Evolutionary conservation across 345 rosid species (phyloP).

Genomic region (Boechera divaricarpa): DNA sequence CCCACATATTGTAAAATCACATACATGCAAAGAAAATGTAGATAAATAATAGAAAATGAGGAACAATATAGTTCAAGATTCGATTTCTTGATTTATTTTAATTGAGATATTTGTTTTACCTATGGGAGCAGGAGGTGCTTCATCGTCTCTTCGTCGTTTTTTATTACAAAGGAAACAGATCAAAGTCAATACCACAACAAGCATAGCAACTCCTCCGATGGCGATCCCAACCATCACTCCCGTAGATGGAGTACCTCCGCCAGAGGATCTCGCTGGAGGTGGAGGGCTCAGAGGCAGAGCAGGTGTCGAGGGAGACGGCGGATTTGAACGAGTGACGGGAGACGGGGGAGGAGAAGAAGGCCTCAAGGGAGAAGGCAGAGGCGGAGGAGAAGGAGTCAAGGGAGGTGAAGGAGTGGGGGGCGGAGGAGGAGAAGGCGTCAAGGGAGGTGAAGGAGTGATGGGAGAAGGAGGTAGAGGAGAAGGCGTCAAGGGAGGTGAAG

Average conservation of each 20-base stretch:
- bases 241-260: slow-evolving; percentile 3
- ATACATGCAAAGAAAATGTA: slow-evolving; percentile 1
- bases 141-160: slow-evolving; percentile 54
- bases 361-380: slow-evolving; percentile 5
- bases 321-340: slow-evolving; percentile 34
- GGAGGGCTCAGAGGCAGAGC: slow-evolving; percentile 50
- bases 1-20: not conserved
- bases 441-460: slow-evolving; percentile 1
- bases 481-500: slow-evolving; percentile 14
- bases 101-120: slow-evolving; percentile 22
- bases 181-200: slow-evolving; percentile 49
- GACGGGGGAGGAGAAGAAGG: slow-evolving; percentile 37
- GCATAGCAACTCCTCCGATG: slow-evolving; percentile 60
- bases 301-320: slow-evolving; percentile 50
- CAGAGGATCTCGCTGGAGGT: slow-evolving; percentile 26
- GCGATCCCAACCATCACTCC: slow-evolving; percentile 66
- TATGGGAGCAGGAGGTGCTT: slow-evolving; percentile 40
- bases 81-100: not conserved
- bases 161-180: slow-evolving; percentile 58
- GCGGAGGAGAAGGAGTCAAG: slow-evolving; percentile 7
- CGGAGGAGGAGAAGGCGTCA: slow-evolving; percentile 13
- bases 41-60: slow-evolving; percentile 14
- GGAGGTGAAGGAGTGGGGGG: not conserved
- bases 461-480: not conserved
- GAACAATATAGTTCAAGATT: not conserved